Conservation (phyloP, 768 basidiomycete species). For the Macrocybe gigantea region DNA sequence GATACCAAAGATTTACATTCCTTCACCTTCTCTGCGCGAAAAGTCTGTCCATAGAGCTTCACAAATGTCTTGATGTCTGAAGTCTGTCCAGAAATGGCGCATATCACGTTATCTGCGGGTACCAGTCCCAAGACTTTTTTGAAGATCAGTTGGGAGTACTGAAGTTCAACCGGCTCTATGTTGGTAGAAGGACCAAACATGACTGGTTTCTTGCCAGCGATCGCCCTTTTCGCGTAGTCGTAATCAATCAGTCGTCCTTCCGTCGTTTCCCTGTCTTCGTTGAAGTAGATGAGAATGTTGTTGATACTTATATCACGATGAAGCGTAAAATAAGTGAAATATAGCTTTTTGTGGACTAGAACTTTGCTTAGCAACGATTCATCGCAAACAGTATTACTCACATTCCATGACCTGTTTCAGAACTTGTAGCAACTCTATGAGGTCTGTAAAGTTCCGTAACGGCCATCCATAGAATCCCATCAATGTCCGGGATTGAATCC, state of each 20-base stretch:
- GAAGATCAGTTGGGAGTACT: not conserved
- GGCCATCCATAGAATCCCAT: not conserved
- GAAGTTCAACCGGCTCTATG: not conserved
- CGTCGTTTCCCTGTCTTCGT: not conserved
- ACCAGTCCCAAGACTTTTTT: not conserved
- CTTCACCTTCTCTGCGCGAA: not conserved
- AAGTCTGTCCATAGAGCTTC: not conserved
- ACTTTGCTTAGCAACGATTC: not conserved
- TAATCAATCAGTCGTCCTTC: slow-evolving; percentile 1
- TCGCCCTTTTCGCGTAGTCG: not conserved
- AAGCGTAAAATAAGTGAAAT: not conserved
- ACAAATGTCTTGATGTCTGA: not conserved
- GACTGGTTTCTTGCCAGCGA: too few relatives aligned
- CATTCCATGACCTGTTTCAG: not conserved
- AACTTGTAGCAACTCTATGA: not conserved
- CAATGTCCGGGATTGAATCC: not conserved
- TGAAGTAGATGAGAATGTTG: not conserved
- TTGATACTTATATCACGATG: slow-evolving; percentile 3
- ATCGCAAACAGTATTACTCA: not conserved
- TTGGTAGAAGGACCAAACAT: too few relatives aligned
- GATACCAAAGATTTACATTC: too few relatives aligned
- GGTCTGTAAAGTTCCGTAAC: not conserved
- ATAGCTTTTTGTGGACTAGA: slow-evolving; percentile 1
- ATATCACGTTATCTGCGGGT: not conserved
- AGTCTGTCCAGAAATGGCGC: not conserved